Evolutionary conservation across 495 filamentous ascomycete species (phyloP).

Genomic region (Aspergillus indologenus): DNA sequence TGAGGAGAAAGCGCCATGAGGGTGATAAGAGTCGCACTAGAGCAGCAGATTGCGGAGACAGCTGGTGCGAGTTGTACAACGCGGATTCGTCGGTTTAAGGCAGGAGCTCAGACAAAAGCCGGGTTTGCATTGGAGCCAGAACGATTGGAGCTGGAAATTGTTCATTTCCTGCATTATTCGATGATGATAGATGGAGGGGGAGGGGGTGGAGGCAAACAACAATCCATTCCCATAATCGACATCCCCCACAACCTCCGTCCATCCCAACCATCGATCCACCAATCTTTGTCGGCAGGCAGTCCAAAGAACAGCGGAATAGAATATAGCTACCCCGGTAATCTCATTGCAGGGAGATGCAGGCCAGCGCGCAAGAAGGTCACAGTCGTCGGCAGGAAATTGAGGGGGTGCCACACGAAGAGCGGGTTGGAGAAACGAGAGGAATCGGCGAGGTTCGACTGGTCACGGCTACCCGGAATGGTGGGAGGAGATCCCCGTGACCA

Average conservation of each 20-base stretch:
- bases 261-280: not conserved
- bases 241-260: not conserved
- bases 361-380: not conserved
- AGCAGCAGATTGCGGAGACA: conserved; percentile 26
- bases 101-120: conserved; percentile 19
- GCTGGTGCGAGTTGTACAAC: conserved; percentile 22
- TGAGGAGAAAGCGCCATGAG: conserved; percentile 27
- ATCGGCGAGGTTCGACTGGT: not conserved
- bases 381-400: not conserved
- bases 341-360: not conserved
- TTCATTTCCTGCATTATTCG: conserved; percentile 16
- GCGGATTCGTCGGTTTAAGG: conserved; percentile 23
- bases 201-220: conserved; percentile 11
- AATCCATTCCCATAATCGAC: not conserved
- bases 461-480: not conserved
- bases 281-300: not conserved
- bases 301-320: not conserved
- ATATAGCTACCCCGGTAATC: not conserved
- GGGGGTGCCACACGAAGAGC: not conserved
- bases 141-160: conserved; percentile 12
- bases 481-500: conserved; percentile 1
- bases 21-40: conserved; percentile 26
- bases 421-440: not conserved
- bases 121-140: conserved; percentile 13
- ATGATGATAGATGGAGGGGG: conserved; percentile 12